Evolutionary conservation across 306 rosid species (phyloP).

Genomic region (Calophaca sinica): DNA sequence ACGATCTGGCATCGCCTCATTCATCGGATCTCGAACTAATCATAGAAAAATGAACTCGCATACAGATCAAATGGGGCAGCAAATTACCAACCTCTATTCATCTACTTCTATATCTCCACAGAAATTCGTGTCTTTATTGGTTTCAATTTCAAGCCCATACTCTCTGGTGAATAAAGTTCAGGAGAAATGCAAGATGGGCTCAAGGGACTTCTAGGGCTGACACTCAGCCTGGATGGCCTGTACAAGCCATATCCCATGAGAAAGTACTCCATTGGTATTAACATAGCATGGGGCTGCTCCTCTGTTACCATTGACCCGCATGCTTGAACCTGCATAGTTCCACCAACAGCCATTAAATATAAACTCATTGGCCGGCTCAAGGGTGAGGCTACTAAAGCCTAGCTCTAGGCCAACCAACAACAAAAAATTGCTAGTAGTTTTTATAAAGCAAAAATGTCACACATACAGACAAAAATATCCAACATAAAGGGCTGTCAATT

Average conservation of each 20-base stretch:
- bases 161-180: constrained; percentile 95
- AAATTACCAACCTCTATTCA: constrained; percentile 35
- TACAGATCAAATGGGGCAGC: constrained; percentile 45
- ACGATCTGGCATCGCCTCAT: constrained; percentile 36
- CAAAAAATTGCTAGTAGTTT: too few species aligned
- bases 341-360: constrained; percentile 25
- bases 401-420: too few species aligned
- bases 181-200: constrained; percentile 92
- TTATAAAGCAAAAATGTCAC: too few species aligned
- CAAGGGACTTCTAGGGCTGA: constrained; percentile 94
- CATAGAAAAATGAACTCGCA: constrained; percentile 44
- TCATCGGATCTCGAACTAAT: constrained; percentile 46
- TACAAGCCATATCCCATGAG: constrained; percentile 92
- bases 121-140: constrained; percentile 87
- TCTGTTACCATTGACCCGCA: constrained; percentile 98
- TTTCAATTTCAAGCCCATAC: constrained; percentile 98
- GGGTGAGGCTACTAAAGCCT: too few species aligned
- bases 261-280: constrained; percentile 91
- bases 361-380: too few species aligned
- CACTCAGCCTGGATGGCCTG: constrained; percentile 75
- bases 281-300: constrained; percentile 99
- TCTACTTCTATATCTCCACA: constrained; percentile 46
- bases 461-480: too few species aligned
- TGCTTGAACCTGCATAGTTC: constrained; percentile 84
- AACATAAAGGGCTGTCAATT: too few species aligned